Percentiles rank a stretch among this genome's conserved stretches.
phyloP scores from a whole-genome alignment of 2,329 filamentous ascomycete species.

The Leptoxyphium fumago region DNA sequence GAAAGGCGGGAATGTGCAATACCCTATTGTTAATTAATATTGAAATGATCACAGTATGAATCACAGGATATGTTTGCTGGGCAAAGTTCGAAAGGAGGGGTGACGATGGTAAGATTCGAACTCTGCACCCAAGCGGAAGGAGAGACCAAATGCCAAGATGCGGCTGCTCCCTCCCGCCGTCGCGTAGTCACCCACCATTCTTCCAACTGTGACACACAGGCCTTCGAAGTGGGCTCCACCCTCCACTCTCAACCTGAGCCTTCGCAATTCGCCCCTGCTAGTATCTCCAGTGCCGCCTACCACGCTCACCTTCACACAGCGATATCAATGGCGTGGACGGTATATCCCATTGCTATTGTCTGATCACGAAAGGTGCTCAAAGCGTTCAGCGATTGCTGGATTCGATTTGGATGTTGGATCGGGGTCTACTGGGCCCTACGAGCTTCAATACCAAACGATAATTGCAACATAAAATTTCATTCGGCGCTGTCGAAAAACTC shows the following conservation, averaged over 20 bases:
- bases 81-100: no score
- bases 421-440: not conserved
- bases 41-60: no score
- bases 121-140: not conserved
- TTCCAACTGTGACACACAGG: not conserved
- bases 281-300: not conserved
- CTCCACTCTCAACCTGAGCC: not conserved
- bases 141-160: not conserved
- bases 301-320: not conserved
- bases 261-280: not conserved
- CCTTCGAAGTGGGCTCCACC: not conserved
- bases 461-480: not conserved
- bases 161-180: not conserved
- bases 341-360: not conserved
- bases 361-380: no score
- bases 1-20: no score
- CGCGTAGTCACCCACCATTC: not conserved
- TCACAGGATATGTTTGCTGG: no score
- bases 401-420: not conserved
- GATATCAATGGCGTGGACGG: not conserved
- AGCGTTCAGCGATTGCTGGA: not conserved
- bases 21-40: no score
- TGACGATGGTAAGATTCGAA: not conserved
- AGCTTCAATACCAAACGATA: not conserved
- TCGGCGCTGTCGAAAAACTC: not conserved